A percentile compares a stretch with the other conserved stretches of the same genome.
phyloP scores from a whole-genome alignment of 805 yeast genomes.

The Lipomyces kockii region DNA sequence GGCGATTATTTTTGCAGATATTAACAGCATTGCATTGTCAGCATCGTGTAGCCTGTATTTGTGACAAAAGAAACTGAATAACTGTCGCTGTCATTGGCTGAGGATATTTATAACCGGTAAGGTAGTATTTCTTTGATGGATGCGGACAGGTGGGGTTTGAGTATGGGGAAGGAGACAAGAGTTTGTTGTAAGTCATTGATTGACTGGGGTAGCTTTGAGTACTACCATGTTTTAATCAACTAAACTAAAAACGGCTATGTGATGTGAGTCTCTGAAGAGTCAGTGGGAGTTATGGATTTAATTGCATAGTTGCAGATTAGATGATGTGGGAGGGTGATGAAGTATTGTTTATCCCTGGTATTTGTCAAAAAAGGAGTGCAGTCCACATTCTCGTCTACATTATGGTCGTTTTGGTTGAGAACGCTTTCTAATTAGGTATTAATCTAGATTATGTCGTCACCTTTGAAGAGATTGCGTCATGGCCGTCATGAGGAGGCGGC shows the following conservation, averaged over 20 bases:
- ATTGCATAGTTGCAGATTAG: too few relatives aligned
- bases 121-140: background rate
- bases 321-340: background rate
- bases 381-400: background rate
- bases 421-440: background rate
- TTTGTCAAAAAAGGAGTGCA: background rate
- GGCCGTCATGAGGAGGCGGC: constrained; percentile 12
- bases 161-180: background rate
- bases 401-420: background rate
- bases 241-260: too few relatives aligned
- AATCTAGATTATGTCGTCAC: constrained; percentile 28
- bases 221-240: too few relatives aligned
- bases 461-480: constrained; percentile 28
- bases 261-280: too few relatives aligned
- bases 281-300: too few relatives aligned
- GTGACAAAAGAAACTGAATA: background rate
- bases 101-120: background rate
- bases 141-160: background rate
- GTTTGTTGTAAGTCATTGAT: too few relatives aligned
- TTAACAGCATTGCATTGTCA: background rate
- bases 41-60: background rate
- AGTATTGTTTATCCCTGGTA: background rate
- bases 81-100: background rate
- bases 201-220: too few relatives aligned
- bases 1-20: background rate